Base-by-base conservation (phyloP, 106 monocot genomes). In the Apostasia shenzhenica region DNA sequence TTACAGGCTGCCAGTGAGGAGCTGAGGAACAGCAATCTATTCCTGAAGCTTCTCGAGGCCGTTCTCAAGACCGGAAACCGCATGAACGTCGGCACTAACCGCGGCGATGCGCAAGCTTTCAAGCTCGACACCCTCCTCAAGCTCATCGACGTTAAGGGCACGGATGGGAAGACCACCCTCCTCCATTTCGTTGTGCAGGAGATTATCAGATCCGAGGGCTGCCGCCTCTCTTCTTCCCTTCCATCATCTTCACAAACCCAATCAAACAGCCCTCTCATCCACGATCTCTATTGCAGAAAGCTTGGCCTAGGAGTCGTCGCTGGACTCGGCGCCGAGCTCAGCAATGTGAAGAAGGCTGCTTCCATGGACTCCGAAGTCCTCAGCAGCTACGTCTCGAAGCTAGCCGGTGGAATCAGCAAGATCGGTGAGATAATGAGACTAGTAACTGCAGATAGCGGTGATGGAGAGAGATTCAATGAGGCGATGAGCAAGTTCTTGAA, bases 51-150 rank as follows among this genome's bases (percentile, higher is more conserved):
- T 50, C 78, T 97, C 37, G 95, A 92, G 63, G 92, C 95, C 4
- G 89, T 97, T 10, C 76, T 97, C 14, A 97, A 92, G 79, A 92
- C 92, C 8, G 95, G 95, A 5, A 97, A 97, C 78, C 83, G 86
- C 4, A 97, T 97, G 92, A 97, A 92, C 41, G 86, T 97, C 3
- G 95, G 95, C 7, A 97, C 95, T n/a, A 86, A 97, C 57, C 83
- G 92, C 9, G 95, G 95, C 1, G 86, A 86, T 72, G 95, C 95
- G 1, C 84, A 65, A 39, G 92, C 95, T 4, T 97, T 97, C 74
- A 94, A 94, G 71, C 94, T 94, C 37, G 94, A 94, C 68, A 91
- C 94, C n/a, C 87, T 94, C 14, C 83, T 91, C 11, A 94, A 94
- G 45, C 83, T 94, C 8, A 91, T 80, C 7, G 94, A 94, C 49